Evolutionary conservation across 805 yeast species (phyloP).

Genomic region (Metschnikowia noctiluminum): DNA sequence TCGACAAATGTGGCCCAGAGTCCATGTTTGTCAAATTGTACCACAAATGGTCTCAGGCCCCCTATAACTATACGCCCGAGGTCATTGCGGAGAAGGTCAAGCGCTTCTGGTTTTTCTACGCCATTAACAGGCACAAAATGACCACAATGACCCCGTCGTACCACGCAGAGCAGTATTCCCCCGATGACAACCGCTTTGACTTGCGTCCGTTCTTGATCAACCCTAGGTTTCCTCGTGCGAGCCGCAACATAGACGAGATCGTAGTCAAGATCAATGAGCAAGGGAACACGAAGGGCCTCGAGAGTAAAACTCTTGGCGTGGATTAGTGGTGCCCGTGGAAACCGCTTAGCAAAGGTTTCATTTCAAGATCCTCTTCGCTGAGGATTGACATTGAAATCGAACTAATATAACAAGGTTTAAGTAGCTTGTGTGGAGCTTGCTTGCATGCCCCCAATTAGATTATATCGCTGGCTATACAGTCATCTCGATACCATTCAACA

Average conservation of each 20-base stretch:
- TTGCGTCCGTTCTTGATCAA: constrained; percentile 92
- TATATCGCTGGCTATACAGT: too few relatives aligned
- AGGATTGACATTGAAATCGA: not conserved
- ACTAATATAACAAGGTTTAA: too few relatives aligned
- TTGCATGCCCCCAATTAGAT: too few relatives aligned
- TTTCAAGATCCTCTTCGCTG: not conserved
- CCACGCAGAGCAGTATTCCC: constrained; percentile 97
- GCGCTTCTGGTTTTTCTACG: constrained; percentile 87
- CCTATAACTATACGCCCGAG: constrained; percentile 63
- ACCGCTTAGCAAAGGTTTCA: not conserved
- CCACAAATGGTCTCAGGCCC: constrained; percentile 86
- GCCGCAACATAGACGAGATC: constrained; percentile 78
- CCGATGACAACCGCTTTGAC: constrained; percentile 96
- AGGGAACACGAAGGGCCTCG: constrained; percentile 21
- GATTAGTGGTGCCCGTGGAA: constrained; percentile 29
- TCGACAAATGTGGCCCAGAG: constrained; percentile 94
- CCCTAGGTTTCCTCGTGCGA: constrained; percentile 87
- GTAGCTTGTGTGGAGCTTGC: too few relatives aligned
- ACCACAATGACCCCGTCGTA: constrained; percentile 96
- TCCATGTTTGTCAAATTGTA: constrained; percentile 87
- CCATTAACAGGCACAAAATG: constrained; percentile 94
- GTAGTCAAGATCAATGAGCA: constrained; percentile 55
- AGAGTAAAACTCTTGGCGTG: constrained; percentile 37
- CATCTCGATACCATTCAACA: too few relatives aligned
- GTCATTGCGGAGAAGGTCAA: constrained; percentile 91